Evolutionary conservation across 148 eudicot genomes (phyloP), one percentile per base, ranked within the genome.

Genomic region (Vaccinium darrowii): DNA sequence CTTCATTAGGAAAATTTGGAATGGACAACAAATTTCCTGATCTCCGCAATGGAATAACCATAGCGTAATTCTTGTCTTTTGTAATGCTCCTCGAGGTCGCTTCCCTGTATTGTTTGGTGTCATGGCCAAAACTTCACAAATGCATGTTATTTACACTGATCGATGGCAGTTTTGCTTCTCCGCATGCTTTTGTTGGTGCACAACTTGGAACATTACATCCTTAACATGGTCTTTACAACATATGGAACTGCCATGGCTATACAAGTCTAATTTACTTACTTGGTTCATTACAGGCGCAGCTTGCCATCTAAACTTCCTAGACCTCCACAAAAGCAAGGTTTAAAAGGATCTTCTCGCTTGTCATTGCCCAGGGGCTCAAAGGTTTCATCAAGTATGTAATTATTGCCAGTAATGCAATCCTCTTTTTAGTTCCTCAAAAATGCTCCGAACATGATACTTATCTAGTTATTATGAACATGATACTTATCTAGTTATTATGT

Each of bases 281-380:
- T 83, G 87, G 27, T 39, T 84, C 36, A 80, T 72, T 89, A 84
- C 94, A 96, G 99, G 92, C 57, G 85, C 78, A 82, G 77, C 81
- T 58, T 92, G 76, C 92, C 93, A 52, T 79, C 87, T 65, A 93
- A 91, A 88, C 87, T 92, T 84, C 98, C 97, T 49, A 94, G 86
- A 85, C 92, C 97, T 71, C 92, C 93, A 83, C 86, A 80, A 81
- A 94, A 89, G 91, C 95, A 85, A 81, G 86, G 81, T 75, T 89
- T 62, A 25, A 33, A 89, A 21, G 90, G 89, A 85, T 88, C 94
- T 84, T 88, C 92, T 76, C 93, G 84, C 80, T 81, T 84, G 81
- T 89, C 95, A 74, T 76, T 87, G 67, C 87, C 87, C 76, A 92
- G 87, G 84, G 84, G 90, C 81, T 84, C 92, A 58, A 93, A 90